Conservation (phyloP, 1,284 basidiomycete genomes). For the Ceratobasidium sp. region DNA sequence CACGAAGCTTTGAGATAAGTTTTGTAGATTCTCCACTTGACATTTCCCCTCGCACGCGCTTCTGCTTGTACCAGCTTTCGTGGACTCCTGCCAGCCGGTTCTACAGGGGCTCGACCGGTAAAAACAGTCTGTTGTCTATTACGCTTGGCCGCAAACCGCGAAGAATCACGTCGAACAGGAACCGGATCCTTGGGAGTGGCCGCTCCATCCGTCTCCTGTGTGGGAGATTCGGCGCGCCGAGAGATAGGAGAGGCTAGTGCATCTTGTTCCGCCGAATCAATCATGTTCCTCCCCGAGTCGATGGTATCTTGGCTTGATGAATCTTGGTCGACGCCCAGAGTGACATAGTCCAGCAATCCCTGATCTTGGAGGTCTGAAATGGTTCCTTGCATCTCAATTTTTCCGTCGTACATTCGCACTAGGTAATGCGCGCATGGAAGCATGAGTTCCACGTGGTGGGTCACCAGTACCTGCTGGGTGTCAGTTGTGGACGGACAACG, state of each 20-base stretch:
- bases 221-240: neutral
- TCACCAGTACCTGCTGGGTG: conserved; percentile 63
- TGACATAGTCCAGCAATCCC: conserved; percentile 62
- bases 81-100: conserved; percentile 55
- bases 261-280: conserved; percentile 21
- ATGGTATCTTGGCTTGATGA: conserved; percentile 10
- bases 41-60: conserved; percentile 72
- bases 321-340: conserved; percentile 47
- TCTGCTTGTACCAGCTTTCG: conserved; percentile 72
- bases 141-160: conserved; percentile 4
- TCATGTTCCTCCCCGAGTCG: conserved; percentile 21
- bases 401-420: conserved; percentile 75
- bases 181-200: conserved; percentile 11
- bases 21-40: conserved; percentile 81
- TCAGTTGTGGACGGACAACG: neutral
- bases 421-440: conserved; percentile 71
- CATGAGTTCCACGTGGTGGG: conserved; percentile 77
- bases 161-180: conserved; percentile 12
- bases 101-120: neutral
- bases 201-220: neutral
- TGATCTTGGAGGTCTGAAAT: conserved; percentile 63
- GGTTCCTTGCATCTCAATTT: conserved; percentile 71
- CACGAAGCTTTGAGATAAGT: conserved; percentile 65
- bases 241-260: neutral
- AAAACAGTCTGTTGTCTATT: conserved; percentile 42